These are phyloP conservation scores for Oryza brachyantha DNA, from an alignment of 176 grass and related monocot species.

Conservation along the genomic window DNA sequence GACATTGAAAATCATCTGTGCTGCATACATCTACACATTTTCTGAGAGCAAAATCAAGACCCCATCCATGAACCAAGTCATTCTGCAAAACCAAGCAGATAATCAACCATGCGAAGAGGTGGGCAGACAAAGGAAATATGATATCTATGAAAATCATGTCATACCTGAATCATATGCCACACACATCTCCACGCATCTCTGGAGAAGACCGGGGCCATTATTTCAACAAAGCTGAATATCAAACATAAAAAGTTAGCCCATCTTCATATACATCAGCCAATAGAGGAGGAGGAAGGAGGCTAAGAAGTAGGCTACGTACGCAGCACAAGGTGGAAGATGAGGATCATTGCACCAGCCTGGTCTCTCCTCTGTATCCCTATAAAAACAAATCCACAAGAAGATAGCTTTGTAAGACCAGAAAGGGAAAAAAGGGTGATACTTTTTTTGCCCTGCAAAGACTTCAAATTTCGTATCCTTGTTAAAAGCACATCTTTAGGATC, in stretches of 20 bases:
- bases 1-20: neutral
- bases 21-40: constrained; percentile 79
- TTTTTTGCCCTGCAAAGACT: neutral
- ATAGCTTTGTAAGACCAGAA: constrained; percentile 9
- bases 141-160: neutral
- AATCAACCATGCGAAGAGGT: neutral
- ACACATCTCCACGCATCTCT: constrained; percentile 92
- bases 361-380: constrained; percentile 81
- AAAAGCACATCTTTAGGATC: constrained; percentile 3
- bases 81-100: constrained; percentile 48
- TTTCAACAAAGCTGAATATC: constrained; percentile 83
- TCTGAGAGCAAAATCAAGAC: constrained; percentile 84
- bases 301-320: constrained; percentile 56
- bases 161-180: constrained; percentile 98
- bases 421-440: neutral
- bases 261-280: neutral
- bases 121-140: neutral
- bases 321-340: constrained; percentile 85
- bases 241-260: neutral
- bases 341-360: constrained; percentile 76
- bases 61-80: constrained; percentile 94
- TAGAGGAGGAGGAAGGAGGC: neutral
- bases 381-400: constrained; percentile 32
- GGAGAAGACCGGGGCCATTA: constrained; percentile 95
- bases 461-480: neutral